Evolutionary conservation across 306 rosid species (phyloP), one percentile per base, ranked within the genome.

Genomic region (Citrullus amarus): DNA sequence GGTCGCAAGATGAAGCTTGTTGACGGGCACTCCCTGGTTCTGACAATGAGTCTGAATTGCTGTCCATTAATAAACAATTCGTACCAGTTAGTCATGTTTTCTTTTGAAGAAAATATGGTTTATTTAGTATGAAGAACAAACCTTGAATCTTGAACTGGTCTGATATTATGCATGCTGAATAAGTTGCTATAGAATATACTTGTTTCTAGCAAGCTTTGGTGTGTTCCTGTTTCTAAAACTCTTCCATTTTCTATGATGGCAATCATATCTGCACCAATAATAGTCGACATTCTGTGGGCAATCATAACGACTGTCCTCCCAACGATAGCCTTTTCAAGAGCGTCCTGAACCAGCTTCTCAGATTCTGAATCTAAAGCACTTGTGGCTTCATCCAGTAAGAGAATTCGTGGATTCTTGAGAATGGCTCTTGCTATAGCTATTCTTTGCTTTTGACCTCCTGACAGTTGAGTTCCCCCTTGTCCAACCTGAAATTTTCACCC

Each of bases 391-490:
- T 93, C 98, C 57, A 93, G 92, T 81, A 91, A 69, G 72, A 93
- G 96, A 65, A 93, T 89, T 6, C 90, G 91, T 57, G 98, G 97
- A 72, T 88, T 88, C 83, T 91, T 93, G 4, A 93, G 91, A 79
- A 93, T 79, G 81, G 98, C 97, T 88, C 97, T 88, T 63, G 98
- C 96, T 76, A 93, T 91, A 53, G 97, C 96, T 48, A 93, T 82
- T 86, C 97, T 88, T 82, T 93, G 97, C 83, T 93, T 93, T 82
- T 93, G 98, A 6, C 97, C 98, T 80, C 98, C 97, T 72, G 96
- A 93, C 82, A 91, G 79, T 86, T 93, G 98, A 60, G 91, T 83
- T 5, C 98, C 98, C 81, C 96, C 85, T 78, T 93, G 88, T 79
- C 96, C 97, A 53, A 91, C 96, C 96, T 93, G 82, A 62, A 38